Evolutionary conservation across 1,284 basidiomycete species (phyloP).

Genomic region (Phlebopus sp.): DNA sequence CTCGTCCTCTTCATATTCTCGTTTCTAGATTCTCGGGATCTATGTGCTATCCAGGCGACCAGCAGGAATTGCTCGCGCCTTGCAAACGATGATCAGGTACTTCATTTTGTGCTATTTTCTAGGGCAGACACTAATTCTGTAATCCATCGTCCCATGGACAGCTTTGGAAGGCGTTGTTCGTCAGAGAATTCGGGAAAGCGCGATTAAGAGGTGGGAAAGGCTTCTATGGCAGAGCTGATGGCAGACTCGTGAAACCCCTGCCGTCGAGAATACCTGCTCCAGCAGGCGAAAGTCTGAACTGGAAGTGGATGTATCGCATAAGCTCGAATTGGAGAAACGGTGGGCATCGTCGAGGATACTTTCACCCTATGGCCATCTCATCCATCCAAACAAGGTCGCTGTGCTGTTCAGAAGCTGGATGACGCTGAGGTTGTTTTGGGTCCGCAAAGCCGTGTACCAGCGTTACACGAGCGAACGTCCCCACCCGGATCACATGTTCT

Average conservation of each 20-base stretch:
- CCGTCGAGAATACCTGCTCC: slow-evolving; percentile 46
- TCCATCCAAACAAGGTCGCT: slow-evolving; percentile 29
- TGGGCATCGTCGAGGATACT: slow-evolving; percentile 35
- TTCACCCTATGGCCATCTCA: slow-evolving; percentile 17
- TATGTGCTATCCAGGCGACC: slow-evolving; percentile 61
- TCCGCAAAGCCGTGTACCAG: neutral
- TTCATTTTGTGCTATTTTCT: slow-evolving; percentile 10
- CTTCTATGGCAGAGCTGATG: slow-evolving; percentile 52
- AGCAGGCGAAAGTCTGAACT: slow-evolving; percentile 45
- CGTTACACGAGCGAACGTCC: slow-evolving; percentile 5
- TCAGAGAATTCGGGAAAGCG: slow-evolving; percentile 59
- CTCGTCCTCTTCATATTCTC: slow-evolving; percentile 72
- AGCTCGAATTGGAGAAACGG: slow-evolving; percentile 78
- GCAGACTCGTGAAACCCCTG: slow-evolving; percentile 55
- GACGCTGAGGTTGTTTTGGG: neutral
- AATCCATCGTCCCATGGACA: slow-evolving; percentile 32
- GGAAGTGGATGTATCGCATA: slow-evolving; percentile 84
- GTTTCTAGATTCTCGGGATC: slow-evolving; percentile 60
- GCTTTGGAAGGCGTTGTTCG: slow-evolving; percentile 58
- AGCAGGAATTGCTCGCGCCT: slow-evolving; percentile 67
- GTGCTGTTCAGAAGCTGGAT: slow-evolving; percentile 22
- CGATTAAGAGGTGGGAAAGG: slow-evolving; percentile 66
- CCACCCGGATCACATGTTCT: slow-evolving; percentile 33
- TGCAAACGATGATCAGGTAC: slow-evolving; percentile 55
- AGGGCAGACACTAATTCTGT: slow-evolving; percentile 3